These are phyloP conservation scores for Parathielavia appendiculata DNA, from an alignment of 495 filamentous ascomycete genomes.

Conservation along the genomic window DNA sequence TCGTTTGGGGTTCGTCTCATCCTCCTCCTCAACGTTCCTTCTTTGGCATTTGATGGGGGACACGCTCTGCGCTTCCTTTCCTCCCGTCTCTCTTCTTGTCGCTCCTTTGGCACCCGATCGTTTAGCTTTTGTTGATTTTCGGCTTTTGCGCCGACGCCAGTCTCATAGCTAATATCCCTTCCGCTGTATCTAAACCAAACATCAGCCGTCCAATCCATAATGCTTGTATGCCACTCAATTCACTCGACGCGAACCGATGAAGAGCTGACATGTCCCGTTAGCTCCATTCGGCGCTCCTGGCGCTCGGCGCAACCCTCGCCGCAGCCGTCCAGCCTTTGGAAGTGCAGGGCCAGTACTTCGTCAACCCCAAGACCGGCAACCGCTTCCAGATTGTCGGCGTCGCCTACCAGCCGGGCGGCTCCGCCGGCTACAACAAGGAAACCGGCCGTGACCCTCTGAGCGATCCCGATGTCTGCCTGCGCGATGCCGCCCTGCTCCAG, in stretches of 20 bases:
- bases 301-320: conserved; percentile 49
- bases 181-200: too few relatives aligned
- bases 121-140: conserved; percentile 1
- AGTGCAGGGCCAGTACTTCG: conserved; percentile 73
- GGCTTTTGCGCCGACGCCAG: not conserved
- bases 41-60: conserved; percentile 14
- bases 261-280: conserved; percentile 18
- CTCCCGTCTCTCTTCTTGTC: conserved; percentile 19
- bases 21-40: not conserved
- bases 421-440: conserved; percentile 64
- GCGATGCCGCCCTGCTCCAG: conserved; percentile 93
- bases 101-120: conserved; percentile 23
- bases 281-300: conserved; percentile 39
- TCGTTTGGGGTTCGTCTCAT: not conserved
- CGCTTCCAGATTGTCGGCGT: conserved; percentile 87
- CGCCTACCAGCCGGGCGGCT: conserved; percentile 91
- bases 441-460: conserved; percentile 66
- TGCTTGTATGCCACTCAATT: conserved; percentile 10
- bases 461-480: conserved; percentile 67
- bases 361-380: conserved; percentile 70
- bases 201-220: not conserved
- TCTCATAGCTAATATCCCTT: not conserved
- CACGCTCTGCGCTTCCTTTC: not conserved
- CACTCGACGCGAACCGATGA: too few relatives aligned
- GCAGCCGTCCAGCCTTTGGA: conserved; percentile 67